Evolutionary conservation across 1,284 basidiomycete genomes (phyloP), one percentile per base, ranked within the genome.

Genomic region (Taiwanofungus camphoratus): DNA sequence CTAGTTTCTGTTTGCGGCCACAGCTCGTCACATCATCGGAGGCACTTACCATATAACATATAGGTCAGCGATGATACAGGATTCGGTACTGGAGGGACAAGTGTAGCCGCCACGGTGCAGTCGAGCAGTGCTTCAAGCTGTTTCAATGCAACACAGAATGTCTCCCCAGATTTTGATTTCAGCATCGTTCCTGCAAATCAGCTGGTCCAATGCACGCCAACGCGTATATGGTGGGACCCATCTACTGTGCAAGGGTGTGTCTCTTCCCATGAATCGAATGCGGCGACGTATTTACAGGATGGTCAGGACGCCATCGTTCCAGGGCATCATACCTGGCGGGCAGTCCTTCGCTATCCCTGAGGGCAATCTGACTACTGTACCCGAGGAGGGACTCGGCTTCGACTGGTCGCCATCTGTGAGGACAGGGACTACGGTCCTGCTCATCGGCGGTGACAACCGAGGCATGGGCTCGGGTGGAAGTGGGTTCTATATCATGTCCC

Each of bases 261-360:
- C 9, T 31, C 13, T 19, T 35, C 13, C n/a, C 27, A 38, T 30
- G 21, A 18, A 20, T 40, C 21, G 2, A 6, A 8, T 36, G 27
- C 32, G 15, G 19, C 21, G 27, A 36, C 13, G 11, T 33, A 44
- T 12, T 5, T 4, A 27, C 19, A 16, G 12, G 16, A 11, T 37
- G n/a, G 40, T 30, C 45, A 82, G 82, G 8, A 72, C 58, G 2
- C 71, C 77, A 3, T 71, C 62, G 23, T 83, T 89, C 59, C 67
- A 78, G 31, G 86, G 84, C 7, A 67, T 88, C 32, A 88, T 90
- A 24, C 87, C 87, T 1, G 87, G 85, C 2, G 87, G 87, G 13
- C 65, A 85, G 39, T 83, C 85, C 0, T 88, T 88, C 57, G 56
- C 68, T 5, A 74, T 89, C 42, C 77, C 80, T 1, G 44, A 70